Percentiles rank a stretch among this genome's conserved stretches.
These are phyloP conservation scores for Cladophialophora immunda DNA, from an alignment of 2,329 filamentous ascomycete species.

Conservation along the genomic window DNA sequence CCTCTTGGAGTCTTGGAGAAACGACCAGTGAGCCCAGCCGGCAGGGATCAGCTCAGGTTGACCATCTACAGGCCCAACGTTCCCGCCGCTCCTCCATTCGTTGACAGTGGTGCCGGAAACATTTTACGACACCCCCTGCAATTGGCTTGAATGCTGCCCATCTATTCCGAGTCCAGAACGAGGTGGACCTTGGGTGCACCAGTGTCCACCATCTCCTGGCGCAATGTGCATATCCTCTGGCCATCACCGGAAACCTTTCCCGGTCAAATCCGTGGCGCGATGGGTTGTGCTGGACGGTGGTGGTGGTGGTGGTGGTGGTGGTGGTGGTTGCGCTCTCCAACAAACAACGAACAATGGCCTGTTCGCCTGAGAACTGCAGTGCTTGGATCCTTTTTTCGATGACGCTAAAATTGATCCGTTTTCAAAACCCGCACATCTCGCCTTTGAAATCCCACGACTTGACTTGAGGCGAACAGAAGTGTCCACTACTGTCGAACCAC, in stretches of 20 bases:
- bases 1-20: background rate
- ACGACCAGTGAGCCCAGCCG: background rate
- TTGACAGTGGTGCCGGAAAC: background rate
- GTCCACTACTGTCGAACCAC: background rate
- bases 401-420: background rate
- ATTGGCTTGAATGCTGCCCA: background rate
- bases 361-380: background rate
- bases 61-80: background rate
- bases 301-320: no score
- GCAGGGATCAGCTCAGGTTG: background rate
- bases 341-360: background rate
- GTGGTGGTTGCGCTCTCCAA: background rate
- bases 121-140: background rate
- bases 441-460: background rate
- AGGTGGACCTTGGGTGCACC: background rate
- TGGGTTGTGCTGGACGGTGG: background rate
- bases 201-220: background rate
- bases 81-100: background rate
- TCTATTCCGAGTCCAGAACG: background rate
- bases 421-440: background rate
- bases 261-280: background rate
- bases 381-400: background rate
- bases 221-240: background rate
- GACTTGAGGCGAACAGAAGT: background rate
- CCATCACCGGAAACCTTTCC: constrained; percentile 3